phyloP scores from a whole-genome alignment of 177 flowering plant species.

The Vitis hybrid region DNA sequence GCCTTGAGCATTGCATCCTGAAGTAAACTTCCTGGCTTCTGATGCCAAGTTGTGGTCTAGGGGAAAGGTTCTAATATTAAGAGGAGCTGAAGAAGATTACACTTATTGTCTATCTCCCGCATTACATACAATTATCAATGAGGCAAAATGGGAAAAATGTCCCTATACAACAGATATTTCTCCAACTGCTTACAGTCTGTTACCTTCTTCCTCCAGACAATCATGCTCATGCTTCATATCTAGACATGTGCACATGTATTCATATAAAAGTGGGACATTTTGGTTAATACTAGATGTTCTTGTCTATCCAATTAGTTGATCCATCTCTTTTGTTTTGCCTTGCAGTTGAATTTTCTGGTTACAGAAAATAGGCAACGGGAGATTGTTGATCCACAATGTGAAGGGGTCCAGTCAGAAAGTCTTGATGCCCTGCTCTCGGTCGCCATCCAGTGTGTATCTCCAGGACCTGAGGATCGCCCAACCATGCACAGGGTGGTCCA shows the following conservation, averaged over 20 bases:
- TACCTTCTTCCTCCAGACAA: too few relatives aligned
- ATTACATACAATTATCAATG: too few relatives aligned
- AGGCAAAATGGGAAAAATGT: too few relatives aligned
- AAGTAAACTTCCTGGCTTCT: too few relatives aligned
- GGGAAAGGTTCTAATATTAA: too few relatives aligned
- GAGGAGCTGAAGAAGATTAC: too few relatives aligned
- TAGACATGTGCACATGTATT: background rate
- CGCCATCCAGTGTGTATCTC: slow-evolving; percentile 83
- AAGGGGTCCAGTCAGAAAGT: slow-evolving; percentile 74
- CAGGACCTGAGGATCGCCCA: slow-evolving; percentile 83
- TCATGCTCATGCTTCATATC: background rate
- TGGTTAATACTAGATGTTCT: background rate
- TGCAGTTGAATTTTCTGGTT: slow-evolving; percentile 83
- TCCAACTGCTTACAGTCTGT: too few relatives aligned
- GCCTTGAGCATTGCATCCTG: too few relatives aligned
- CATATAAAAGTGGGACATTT: background rate
- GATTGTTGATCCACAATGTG: slow-evolving; percentile 75
- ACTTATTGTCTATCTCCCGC: too few relatives aligned
- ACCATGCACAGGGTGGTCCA: slow-evolving; percentile 93
- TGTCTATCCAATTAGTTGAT: background rate
- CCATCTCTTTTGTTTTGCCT: slow-evolving; percentile 5
- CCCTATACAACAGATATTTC: too few relatives aligned
- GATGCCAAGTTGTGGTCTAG: too few relatives aligned
- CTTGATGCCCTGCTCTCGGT: slow-evolving; percentile 75
- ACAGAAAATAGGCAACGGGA: slow-evolving; percentile 75